Evolutionary conservation across 352 stramenopile species (phyloP), one percentile per base, ranked within the genome.

Genomic region (Globisporangium parvum): DNA sequence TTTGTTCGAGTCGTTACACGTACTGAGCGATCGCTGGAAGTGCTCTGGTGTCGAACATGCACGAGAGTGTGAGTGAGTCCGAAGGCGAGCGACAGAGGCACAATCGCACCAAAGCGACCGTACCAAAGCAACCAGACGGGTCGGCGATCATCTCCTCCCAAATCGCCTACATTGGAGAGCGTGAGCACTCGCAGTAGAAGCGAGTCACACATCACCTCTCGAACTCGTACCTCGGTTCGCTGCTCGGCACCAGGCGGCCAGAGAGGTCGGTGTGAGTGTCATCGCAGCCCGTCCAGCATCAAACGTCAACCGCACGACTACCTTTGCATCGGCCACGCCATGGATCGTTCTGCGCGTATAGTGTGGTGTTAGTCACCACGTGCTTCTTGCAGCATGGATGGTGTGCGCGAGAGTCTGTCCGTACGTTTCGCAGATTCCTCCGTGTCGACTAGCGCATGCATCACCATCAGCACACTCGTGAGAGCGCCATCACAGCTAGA

Each of bases 111-210:
- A 20, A 10, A 31, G 26, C 42, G 17, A 17, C n/a, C 56, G 49
- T 14, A 92, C 84, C 73, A 33, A 94, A 89, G 50, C 84, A 94
- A 4, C 75, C 74, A 20, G 81, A 83, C 3, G 84, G 84, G 66
- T 94, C 80, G 24, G 84, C 84, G 53, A 94, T 81, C 84, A 94
- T 94, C 57, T 92, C 84, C 72, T 94, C 81, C 84, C 84, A 94
- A 49, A 94, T 90, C 9, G 78, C 78, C 81, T 94, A 39, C 20
- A 35, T 35, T 39, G 31, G 31, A 37, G 6, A 8, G 31, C 31
- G 31, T 37, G 31, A 37, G 52, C 18, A 50, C 2, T 23, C 12
- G 33, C 10, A n/a, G 46, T 26, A 15, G 26, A 37, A 17, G 15
- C 14, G 15, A 33, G 23, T 37, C 31, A 14, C 41, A 24, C 23